Evolutionary conservation across 1,284 basidiomycete species (phyloP), one percentile per base, ranked within the genome.

Genomic region (Ganoderma multipileum): DNA sequence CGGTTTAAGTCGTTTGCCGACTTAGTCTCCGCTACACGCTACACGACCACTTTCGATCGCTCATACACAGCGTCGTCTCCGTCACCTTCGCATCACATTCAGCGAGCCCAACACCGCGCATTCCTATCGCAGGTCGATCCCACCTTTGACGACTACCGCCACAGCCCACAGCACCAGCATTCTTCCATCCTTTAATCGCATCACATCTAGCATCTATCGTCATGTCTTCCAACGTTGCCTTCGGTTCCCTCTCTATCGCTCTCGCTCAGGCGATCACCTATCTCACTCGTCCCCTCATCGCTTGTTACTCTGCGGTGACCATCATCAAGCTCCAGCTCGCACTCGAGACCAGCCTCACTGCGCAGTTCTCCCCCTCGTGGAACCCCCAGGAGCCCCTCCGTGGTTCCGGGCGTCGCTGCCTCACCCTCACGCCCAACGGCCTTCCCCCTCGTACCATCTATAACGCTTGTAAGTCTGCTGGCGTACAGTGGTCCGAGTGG

Each of bases 401-500:
- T 69, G 88, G 90, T 61, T 91, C 91, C 30, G 88, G 88, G 64
- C 89, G 89, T 70, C 91, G 92, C 74, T 91, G 89, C 82, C 87
- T 94, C 73, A 86, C 89, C 67, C 85, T 94, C 65, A 89, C 91
- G 2, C 91, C 91, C n/a, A 76, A 79, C 69, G 85, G 85, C 71
- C 83, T 88, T 3, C 92, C 92, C 50, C 91, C 92, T 61, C 88
- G 89, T 60, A 82, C 87, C 74, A 83, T 94, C 75, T 88, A 91
- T 81, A 81, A 86, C 64, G 89, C 92, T 18, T 93, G 91, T 80
- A 81, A 87, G 65, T 83, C 87, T 39, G 83, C 90, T 42, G 86
- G 87, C 68, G 84, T 94, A 44, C 88, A 91, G 73, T 94, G 92
- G 92, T 87, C 88, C 68, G 87, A 91, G 75, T 94, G 92, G 92